Conservation (phyloP, 2,329 filamentous ascomycete genomes). For the Metarhizium anisopliae region DNA sequence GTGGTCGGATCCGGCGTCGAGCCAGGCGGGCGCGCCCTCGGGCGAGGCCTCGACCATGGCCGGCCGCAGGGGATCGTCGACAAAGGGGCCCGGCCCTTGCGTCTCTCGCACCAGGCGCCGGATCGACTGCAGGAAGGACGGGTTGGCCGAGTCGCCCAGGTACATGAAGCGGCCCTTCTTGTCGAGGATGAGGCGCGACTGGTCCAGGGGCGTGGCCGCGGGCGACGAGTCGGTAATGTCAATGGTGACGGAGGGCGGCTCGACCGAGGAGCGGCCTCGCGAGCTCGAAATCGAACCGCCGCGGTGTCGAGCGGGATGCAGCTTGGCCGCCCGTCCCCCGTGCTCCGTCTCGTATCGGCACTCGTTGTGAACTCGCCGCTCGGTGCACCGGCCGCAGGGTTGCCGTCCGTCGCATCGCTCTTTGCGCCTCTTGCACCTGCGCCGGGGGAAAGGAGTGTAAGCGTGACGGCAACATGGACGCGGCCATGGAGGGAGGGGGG, state of each 20-base stretch:
- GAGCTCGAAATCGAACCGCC: neutral
- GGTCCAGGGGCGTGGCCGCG: conserved; percentile 9
- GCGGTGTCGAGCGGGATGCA: neutral
- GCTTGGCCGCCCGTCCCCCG: neutral
- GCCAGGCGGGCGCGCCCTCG: conserved; percentile 11
- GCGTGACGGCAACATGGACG: neutral
- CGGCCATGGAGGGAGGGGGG: neutral
- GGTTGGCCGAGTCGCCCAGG: conserved; percentile 5
- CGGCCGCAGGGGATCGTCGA: conserved; percentile 19
- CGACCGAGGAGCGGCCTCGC: neutral
- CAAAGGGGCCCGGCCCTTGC: conserved; percentile 15
- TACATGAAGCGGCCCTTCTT: conserved; percentile 7
- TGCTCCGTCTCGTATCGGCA: conserved; percentile 7
- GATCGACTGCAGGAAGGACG: conserved; percentile 18
- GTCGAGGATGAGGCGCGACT: conserved; percentile 6
- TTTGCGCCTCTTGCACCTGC: conserved; percentile 9
- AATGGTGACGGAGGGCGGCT: neutral
- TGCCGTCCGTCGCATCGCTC: conserved; percentile 9
- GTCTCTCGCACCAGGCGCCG: conserved; percentile 14
- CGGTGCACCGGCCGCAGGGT: conserved; percentile 7
- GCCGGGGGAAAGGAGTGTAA: neutral
- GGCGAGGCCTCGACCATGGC: conserved; percentile 17
- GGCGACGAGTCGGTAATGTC: conserved; percentile 10
- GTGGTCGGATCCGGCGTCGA: conserved; percentile 2
- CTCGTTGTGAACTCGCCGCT: conserved; percentile 5